Percentiles rank a stretch among this genome's conserved stretches.
phyloP scores from a whole-genome alignment of 148 eudicot species.

The Fallopia convolvulus region DNA sequence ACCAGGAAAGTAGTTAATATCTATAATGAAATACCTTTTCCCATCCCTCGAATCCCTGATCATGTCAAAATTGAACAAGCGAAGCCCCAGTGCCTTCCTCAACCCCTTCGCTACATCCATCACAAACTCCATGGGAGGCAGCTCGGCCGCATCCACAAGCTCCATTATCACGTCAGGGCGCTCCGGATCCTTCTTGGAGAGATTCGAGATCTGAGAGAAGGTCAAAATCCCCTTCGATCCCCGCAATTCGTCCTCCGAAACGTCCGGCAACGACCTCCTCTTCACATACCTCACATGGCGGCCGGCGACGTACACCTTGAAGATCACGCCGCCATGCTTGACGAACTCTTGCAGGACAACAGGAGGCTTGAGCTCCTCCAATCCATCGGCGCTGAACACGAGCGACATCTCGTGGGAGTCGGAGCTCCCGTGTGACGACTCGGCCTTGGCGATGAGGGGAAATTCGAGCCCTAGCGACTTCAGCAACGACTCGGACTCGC shows the following conservation, averaged over 20 bases:
- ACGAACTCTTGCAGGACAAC: slow-evolving; percentile 61
- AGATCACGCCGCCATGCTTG: slow-evolving; percentile 65
- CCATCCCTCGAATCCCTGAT: slow-evolving; percentile 39
- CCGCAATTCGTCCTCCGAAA: slow-evolving; percentile 22
- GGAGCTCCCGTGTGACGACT: slow-evolving; percentile 36
- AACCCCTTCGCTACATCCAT: slow-evolving; percentile 33
- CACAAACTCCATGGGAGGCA: slow-evolving; percentile 46
- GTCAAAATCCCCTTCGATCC: slow-evolving; percentile 20
- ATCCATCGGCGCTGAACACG: slow-evolving; percentile 32
- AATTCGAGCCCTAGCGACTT: slow-evolving; percentile 17
- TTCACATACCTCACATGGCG: slow-evolving; percentile 54
- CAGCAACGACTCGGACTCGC: neutral
- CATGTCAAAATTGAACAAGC: slow-evolving; percentile 77
- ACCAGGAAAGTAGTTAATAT: slow-evolving; percentile 84
- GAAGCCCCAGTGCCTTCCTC: slow-evolving; percentile 33
- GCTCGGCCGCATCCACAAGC: slow-evolving; percentile 22
- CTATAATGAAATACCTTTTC: slow-evolving; percentile 46
- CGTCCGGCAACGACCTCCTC: slow-evolving; percentile 54
- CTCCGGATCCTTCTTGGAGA: slow-evolving; percentile 15
- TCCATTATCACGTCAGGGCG: slow-evolving; percentile 16
- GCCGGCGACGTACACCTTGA: slow-evolving; percentile 75
- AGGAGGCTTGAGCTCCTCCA: slow-evolving; percentile 35
- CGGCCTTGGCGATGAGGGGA: slow-evolving; percentile 59
- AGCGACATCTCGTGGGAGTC: slow-evolving; percentile 49
- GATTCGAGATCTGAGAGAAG: slow-evolving; percentile 54